Percentiles rank a stretch among this genome's conserved stretches.
Evolutionary conservation across 1,284 basidiomycete genomes (phyloP).

Genomic region (Ustilago crameri): DNA sequence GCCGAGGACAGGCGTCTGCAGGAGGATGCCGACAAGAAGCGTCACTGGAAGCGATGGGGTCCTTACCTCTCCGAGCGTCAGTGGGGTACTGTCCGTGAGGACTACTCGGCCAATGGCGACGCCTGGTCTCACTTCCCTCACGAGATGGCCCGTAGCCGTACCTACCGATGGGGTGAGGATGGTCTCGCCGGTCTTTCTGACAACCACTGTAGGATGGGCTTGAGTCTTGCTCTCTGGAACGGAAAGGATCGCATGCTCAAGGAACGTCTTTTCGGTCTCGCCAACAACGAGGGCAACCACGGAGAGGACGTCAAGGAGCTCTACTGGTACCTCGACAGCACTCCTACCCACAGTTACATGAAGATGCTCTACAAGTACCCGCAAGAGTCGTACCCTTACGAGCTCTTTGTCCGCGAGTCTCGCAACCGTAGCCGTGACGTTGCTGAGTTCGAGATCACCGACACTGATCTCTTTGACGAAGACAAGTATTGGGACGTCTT

Average conservation of each 20-base stretch:
- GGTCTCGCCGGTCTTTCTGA: constrained; percentile 95
- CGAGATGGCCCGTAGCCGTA: constrained; percentile 89
- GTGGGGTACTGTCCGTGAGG: constrained; percentile 98
- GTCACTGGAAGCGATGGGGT: constrained; percentile 98
- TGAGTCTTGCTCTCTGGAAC: constrained; percentile 93
- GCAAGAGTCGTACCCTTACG: constrained; percentile 89
- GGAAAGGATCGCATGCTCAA: constrained; percentile 93
- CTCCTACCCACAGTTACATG: constrained; percentile 99
- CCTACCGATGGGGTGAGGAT: constrained; percentile 98
- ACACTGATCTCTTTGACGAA: constrained; percentile 90
- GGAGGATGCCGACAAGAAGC: constrained; percentile 76
- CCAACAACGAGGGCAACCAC: constrained; percentile 94
- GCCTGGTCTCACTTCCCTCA: constrained; percentile 98
- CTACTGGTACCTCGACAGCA: constrained; percentile 97
- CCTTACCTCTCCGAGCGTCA: constrained; percentile 96
- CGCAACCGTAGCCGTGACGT: constrained; percentile 84
- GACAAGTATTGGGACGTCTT: constrained; percentile 94
- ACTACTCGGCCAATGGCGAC: constrained; percentile 94
- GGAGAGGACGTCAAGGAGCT: constrained; percentile 98
- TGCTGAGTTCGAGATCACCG: constrained; percentile 89
- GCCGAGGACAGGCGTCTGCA: constrained; percentile 70
- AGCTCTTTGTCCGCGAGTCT: constrained; percentile 88
- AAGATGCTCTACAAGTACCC: constrained; percentile 99
- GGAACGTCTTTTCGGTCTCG: constrained; percentile 92
- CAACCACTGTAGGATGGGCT: constrained; percentile 92